Conservation (phyloP, 2,329 filamentous ascomycete species). For the Teratosphaeria destructans region DNA sequence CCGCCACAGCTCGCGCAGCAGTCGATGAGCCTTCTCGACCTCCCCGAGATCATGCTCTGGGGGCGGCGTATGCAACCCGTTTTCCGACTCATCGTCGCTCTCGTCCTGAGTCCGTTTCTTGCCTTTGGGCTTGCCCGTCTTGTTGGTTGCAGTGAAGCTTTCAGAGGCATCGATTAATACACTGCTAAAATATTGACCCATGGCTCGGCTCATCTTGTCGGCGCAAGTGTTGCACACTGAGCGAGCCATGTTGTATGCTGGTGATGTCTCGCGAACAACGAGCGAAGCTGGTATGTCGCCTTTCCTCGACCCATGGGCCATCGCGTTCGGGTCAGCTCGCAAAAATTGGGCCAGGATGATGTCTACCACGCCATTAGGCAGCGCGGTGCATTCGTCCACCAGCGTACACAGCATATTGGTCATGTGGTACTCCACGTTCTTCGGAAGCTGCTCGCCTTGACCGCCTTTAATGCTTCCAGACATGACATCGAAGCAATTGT, state of each 20-base stretch:
- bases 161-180: constrained; percentile 77
- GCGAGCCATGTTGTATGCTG: constrained; percentile 94
- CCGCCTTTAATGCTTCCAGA: constrained; percentile 65
- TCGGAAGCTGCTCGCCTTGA: constrained; percentile 72
- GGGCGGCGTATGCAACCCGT: constrained; percentile 37
- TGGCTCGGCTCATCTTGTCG: constrained; percentile 89
- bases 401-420: constrained; percentile 73
- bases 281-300: constrained; percentile 28
- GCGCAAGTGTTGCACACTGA: constrained; percentile 80
- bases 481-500: constrained; percentile 82
- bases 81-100: constrained; percentile 33
- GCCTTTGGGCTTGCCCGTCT: constrained; percentile 40
- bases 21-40: constrained; percentile 74
- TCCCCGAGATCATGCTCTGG: constrained; percentile 80
- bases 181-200: constrained; percentile 94
- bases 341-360: constrained; percentile 93
- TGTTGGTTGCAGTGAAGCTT: constrained; percentile 11
- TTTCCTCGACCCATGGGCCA: constrained; percentile 28
- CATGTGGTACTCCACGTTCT: constrained; percentile 90
- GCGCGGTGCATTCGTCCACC: constrained; percentile 70
- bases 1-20: constrained; percentile 88
- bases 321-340: constrained; percentile 61
- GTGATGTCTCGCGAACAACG: constrained; percentile 67
- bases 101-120: constrained; percentile 30
- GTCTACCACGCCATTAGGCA: constrained; percentile 77